Base-by-base conservation (phyloP, 2,329 filamentous ascomycete genomes). In the Sarocladium oryzae region DNA sequence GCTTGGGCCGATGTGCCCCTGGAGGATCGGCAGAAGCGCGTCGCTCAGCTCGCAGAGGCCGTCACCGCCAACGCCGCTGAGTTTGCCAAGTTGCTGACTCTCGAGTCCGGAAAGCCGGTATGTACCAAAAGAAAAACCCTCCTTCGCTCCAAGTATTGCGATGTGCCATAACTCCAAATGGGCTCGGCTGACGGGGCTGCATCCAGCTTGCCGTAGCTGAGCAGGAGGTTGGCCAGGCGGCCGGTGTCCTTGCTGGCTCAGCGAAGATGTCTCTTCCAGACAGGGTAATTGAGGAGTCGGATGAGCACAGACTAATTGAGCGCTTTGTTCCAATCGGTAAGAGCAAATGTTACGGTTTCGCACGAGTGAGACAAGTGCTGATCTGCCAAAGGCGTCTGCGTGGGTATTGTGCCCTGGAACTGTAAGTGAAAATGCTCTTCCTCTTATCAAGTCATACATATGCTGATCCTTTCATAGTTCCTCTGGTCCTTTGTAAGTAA, bases 61-160 rank as follows among this genome's bases (percentile, higher is more conserved):
- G 23, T 54, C 21, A 49, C 40, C 6, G 28, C 15, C 6, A 30
- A 35, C 18, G 36, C 35, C 9, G 30, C n/a, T 13, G 35, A 52
- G 26, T 35, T 54, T 38, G 35, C 35, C 33, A n/a, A 28, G 20
- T 24, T 52, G 2, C 35, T 46, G 33, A 50, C 38, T 15, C 28
- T 50, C 23, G 52, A 54, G 43, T 38, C 38, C 45, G 52, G 52
- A 11, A 54, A 54, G 28, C 49, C 52, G 13, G 20, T 33, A 35
- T 2, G 28, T 13, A 30, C 28, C 13, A 30, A 7, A 30, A 30
- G 13, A 30, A 13, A 13, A 30, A 30, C 7, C 28, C 7, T 7
- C 4, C 23, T 26, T 8, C n/a, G n/a, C 11, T 37, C 11, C n/a
- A n/a, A n/a, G 8, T 15, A 37, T 26, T 13, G n/a, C 8, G 30